Evolutionary conservation across 768 basidiomycete species (phyloP).

Genomic region (Tubosaeta brunneosetosa): DNA sequence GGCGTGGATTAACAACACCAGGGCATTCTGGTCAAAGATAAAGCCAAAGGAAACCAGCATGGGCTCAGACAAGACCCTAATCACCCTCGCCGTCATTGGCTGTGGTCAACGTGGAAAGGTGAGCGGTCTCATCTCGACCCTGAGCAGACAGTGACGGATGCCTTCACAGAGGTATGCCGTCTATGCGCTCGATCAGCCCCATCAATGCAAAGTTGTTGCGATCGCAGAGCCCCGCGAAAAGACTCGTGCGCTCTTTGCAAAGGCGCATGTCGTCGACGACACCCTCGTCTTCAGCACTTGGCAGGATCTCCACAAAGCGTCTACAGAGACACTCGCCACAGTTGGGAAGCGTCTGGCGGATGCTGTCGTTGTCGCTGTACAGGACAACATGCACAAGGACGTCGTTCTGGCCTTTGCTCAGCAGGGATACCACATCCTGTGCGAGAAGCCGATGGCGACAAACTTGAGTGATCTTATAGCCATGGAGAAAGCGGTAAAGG

Average conservation of each 20-base stretch:
- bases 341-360: constrained; percentile 73
- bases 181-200: constrained; percentile 58
- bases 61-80: constrained; percentile 28
- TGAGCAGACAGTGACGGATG: not conserved
- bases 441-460: constrained; percentile 93
- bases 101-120: constrained; percentile 83
- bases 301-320: constrained; percentile 65
- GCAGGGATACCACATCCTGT: constrained; percentile 85
- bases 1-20: constrained; percentile 12
- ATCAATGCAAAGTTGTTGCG: constrained; percentile 70
- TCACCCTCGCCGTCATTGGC: constrained; percentile 76
- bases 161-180: constrained; percentile 50
- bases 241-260: constrained; percentile 55
- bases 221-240: constrained; percentile 79
- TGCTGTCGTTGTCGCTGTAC: constrained; percentile 75
- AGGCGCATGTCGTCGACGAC: constrained; percentile 54
- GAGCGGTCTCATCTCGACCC: constrained; percentile 3
- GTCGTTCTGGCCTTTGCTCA: constrained; percentile 69
- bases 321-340: constrained; percentile 57
- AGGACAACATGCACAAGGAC: constrained; percentile 74
- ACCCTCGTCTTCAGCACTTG: constrained; percentile 68
- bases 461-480: constrained; percentile 63
- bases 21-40: constrained; percentile 29
- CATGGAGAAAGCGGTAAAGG: constrained; percentile 69
- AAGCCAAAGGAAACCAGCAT: constrained; percentile 19